Evolutionary conservation across 2,329 filamentous ascomycete species (phyloP).

Genomic region (Rhynchosporium agropyri): DNA sequence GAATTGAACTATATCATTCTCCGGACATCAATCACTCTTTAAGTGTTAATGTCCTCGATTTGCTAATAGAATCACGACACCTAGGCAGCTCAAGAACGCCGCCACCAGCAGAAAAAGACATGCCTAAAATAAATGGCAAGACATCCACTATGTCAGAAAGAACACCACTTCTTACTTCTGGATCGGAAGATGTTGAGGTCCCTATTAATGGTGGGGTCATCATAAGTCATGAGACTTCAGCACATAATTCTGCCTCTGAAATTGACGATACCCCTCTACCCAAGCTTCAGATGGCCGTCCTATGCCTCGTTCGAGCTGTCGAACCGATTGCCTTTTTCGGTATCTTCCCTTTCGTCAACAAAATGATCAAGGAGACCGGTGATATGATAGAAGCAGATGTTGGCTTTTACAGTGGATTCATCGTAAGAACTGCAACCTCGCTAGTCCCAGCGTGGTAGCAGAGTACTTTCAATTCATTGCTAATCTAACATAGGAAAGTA

Average conservation of each 20-base stretch:
- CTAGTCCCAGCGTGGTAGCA: not conserved
- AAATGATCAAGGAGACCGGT: conserved; percentile 73
- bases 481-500: conserved; percentile 50
- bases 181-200: conserved; percentile 23
- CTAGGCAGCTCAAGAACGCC: not conserved
- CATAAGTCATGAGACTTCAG: not conserved
- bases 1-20: not conserved
- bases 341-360: conserved; percentile 79
- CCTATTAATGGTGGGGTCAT: conserved; percentile 5
- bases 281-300: conserved; percentile 66
- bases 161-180: conserved; percentile 29
- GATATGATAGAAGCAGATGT: conserved; percentile 64
- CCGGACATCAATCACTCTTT: too few relatives aligned
- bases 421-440: conserved; percentile 44
- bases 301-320: conserved; percentile 73
- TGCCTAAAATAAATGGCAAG: not conserved
- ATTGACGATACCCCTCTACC: conserved; percentile 52
- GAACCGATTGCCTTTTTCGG: conserved; percentile 83
- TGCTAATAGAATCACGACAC: not conserved
- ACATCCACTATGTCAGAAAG: conserved; percentile 20
- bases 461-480: not conserved
- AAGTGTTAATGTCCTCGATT: not conserved
- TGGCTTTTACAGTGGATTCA: conserved; percentile 78
- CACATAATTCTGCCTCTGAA: not conserved
- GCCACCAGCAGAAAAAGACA: not conserved